Evolutionary conservation across 2,329 filamentous ascomycete genomes (phyloP).

Genomic region (Tolypocladium inflatum): DNA sequence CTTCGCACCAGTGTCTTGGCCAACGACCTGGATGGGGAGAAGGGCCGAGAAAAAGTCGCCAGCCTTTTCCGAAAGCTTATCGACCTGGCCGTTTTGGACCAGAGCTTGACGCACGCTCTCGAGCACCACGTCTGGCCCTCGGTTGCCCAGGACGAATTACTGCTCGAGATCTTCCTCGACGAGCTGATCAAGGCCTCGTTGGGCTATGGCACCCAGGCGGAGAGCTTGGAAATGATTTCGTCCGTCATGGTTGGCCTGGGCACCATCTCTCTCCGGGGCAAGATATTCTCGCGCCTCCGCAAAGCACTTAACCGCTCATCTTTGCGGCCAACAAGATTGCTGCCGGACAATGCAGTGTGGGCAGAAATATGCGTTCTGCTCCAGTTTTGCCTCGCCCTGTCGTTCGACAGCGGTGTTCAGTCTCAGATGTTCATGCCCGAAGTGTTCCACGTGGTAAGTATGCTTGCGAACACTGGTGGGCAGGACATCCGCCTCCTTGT

Average conservation of each 20-base stretch:
- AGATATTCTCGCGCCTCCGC: constrained; percentile 53
- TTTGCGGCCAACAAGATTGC: constrained; percentile 52
- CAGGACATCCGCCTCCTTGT: constrained; percentile 48
- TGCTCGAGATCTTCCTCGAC: constrained; percentile 58
- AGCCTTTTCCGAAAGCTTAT: constrained; percentile 56
- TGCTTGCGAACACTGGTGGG: constrained; percentile 57
- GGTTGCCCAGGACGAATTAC: constrained; percentile 54
- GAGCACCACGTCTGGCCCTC: constrained; percentile 58
- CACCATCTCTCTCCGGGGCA: constrained; percentile 56
- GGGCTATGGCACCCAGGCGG: constrained; percentile 45
- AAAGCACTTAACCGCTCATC: constrained; percentile 61
- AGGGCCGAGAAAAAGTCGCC: constrained; percentile 55
- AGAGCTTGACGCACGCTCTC: constrained; percentile 48
- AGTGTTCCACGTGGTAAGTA: constrained; percentile 61
- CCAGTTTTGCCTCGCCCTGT: constrained; percentile 56
- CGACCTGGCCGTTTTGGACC: constrained; percentile 53
- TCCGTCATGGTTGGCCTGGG: constrained; percentile 55
- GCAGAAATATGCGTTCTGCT: constrained; percentile 59
- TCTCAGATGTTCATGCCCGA: constrained; percentile 60
- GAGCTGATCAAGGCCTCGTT: constrained; percentile 57
- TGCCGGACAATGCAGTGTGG: constrained; percentile 61
- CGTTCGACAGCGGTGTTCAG: constrained; percentile 59
- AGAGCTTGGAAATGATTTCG: constrained; percentile 49
- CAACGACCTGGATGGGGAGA: constrained; percentile 53
- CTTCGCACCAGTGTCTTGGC: constrained; percentile 50